phyloP scores from a whole-genome alignment of 345 rosid genomes.

The Xanthoceras sorbifolium region DNA sequence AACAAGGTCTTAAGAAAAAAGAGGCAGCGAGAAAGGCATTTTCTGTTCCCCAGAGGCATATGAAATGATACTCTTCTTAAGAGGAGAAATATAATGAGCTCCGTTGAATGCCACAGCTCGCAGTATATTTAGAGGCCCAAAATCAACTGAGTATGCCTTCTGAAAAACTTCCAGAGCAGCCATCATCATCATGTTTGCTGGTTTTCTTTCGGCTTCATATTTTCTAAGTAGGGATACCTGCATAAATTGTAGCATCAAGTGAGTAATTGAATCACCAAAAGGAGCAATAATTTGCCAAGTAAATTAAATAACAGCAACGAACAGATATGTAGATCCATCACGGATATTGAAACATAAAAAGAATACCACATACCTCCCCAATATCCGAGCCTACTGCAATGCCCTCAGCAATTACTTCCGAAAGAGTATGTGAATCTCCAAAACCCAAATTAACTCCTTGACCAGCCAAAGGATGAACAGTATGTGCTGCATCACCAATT shows the following conservation, averaged over 20 bases:
- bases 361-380: slow-evolving; percentile 66
- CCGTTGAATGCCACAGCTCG: slow-evolving; percentile 87
- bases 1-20: slow-evolving; percentile 33
- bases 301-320: background rate
- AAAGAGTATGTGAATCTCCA: slow-evolving; percentile 79
- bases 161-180: slow-evolving; percentile 87
- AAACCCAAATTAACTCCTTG: slow-evolving; percentile 97
- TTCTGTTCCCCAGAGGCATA: slow-evolving; percentile 81
- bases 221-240: slow-evolving; percentile 60
- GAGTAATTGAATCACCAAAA: background rate
- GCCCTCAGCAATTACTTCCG: slow-evolving; percentile 68
- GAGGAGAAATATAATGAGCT: slow-evolving; percentile 77
- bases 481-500: slow-evolving; percentile 92
- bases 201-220: slow-evolving; percentile 84
- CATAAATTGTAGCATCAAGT: slow-evolving; percentile 2
- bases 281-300: background rate
- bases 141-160: slow-evolving; percentile 77
- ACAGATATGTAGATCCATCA: background rate
- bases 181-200: slow-evolving; percentile 81
- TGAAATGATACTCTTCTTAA: slow-evolving; percentile 72
- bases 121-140: slow-evolving; percentile 75
- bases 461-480: slow-evolving; percentile 96
- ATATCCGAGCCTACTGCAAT: slow-evolving; percentile 81
- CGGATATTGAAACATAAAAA: background rate
- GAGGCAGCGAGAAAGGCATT: slow-evolving; percentile 61